These are phyloP conservation scores for Globisporangium barbulae DNA, from an alignment of 352 stramenopile species.

Conservation along the genomic window DNA sequence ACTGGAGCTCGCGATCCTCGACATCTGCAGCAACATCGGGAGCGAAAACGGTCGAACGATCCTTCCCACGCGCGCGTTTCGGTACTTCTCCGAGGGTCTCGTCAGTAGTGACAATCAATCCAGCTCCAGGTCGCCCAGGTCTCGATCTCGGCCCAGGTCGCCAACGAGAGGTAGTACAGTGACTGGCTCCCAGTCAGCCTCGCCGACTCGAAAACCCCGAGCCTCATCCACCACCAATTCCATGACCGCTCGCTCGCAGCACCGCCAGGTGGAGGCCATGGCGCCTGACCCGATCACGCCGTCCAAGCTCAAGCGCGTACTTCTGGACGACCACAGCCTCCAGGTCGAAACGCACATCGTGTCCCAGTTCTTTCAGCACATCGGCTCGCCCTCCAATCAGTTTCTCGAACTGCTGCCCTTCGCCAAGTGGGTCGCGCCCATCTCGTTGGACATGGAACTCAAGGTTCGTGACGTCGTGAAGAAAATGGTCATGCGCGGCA, in stretches of 20 bases:
- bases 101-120: not conserved
- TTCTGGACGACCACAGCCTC: conserved; percentile 28
- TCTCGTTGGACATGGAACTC: conserved; percentile 27
- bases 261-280: conserved; percentile 21
- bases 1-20: conserved; percentile 33
- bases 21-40: conserved; percentile 25
- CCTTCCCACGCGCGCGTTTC: conserved; percentile 23
- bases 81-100: conserved; percentile 23
- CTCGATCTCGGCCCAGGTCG: not conserved
- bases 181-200: conserved; percentile 1
- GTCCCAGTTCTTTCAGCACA: conserved; percentile 51
- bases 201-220: not conserved
- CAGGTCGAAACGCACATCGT: conserved; percentile 40
- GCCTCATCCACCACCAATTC: not conserved
- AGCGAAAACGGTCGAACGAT: conserved; percentile 20
- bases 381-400: conserved; percentile 36
- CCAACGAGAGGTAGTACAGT: conserved; percentile 3
- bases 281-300: conserved; percentile 35
- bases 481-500: conserved; percentile 44
- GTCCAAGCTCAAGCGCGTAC: conserved; percentile 28
- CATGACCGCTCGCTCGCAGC: conserved; percentile 1
- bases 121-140: not conserved
- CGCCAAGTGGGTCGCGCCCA: conserved; percentile 35
- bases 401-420: conserved; percentile 46
- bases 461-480: conserved; percentile 33